Evolutionary conservation across 345 rosid genomes (phyloP).

Genomic region (Xanthoceras sorbifolium): DNA sequence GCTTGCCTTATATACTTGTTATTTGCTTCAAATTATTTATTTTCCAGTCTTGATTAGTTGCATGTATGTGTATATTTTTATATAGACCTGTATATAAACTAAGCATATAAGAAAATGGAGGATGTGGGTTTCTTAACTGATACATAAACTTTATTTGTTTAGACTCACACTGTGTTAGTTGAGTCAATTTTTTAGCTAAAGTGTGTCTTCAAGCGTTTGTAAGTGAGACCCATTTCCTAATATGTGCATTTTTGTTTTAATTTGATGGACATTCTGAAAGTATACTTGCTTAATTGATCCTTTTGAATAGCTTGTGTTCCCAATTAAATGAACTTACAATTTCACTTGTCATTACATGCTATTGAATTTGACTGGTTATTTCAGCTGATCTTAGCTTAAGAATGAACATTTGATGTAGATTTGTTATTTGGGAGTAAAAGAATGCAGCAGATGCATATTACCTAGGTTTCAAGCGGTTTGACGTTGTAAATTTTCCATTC

Average conservation of each 20-base stretch:
- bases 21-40: neutral
- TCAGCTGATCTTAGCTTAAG: neutral
- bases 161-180: neutral
- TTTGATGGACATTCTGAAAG: slow-evolving; percentile 3
- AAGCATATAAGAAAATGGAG: neutral
- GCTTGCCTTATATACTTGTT: neutral
- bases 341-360: neutral
- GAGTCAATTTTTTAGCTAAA: neutral
- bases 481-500: neutral
- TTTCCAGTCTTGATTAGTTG: neutral
- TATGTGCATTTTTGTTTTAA: neutral
- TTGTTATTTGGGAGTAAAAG: neutral
- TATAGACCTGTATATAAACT: neutral
- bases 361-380: neutral
- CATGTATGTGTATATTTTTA: neutral
- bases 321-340: neutral
- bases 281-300: slow-evolving; percentile 5
- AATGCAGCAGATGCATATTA: neutral
- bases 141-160: slow-evolving; percentile 1
- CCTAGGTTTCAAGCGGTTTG: neutral
- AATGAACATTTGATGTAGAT: neutral
- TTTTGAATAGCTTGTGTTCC: neutral
- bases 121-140: slow-evolving; percentile 8
- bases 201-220: neutral
- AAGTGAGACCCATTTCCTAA: slow-evolving; percentile 1